Evolutionary conservation across 2,329 filamentous ascomycete species (phyloP), one percentile per base, ranked within the genome.

Genomic region (Penicillium sp.): DNA sequence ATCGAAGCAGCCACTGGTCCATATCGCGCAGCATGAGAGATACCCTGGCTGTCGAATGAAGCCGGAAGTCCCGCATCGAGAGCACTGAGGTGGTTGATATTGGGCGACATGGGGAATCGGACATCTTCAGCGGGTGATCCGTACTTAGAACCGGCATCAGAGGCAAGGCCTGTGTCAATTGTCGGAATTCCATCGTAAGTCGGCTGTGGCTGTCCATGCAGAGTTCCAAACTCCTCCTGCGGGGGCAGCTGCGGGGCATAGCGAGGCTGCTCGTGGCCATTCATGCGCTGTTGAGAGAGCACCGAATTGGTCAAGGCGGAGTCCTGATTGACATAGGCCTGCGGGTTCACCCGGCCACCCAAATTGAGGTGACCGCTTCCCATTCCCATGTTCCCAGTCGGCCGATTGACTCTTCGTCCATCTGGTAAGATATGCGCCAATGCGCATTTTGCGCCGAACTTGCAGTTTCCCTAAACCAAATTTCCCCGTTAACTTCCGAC

Each of bases 371-470:
- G 72, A 71, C 80, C 69, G 78, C 85, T 74, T 83, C 76, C 73
- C 59, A 76, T 71, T 29, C 71, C 71, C 57, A 76, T 69, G 53
- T 73, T 73, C 43, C 75, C 68, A 63, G 76, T 78, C 30, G 88
- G 78, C 81, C 89, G 77, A 75, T 97, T 97, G 70, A 97, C 90
- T 70, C 93, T 85, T 66, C 91, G 87, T 56, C 94, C 94, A 74
- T 97, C 92, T 64, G 92, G 91, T 45, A 97, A 86, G 67, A 97
- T 89, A 75, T 99, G 94, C 61, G 95, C 90, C 70, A 97, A 90
- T 69, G 93, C 93, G 80, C 94, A 99, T 76, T 97, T 97, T 60
- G 91, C 89, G 59, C 94, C 94, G 73, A 97, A 99, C 75, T 97
- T 97, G 85, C 94, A 99, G 76, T 97, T 97, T 63, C 94, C 94